Conservation (phyloP, 2,329 filamentous ascomycete species). For the Penicillium sp. region DNA sequence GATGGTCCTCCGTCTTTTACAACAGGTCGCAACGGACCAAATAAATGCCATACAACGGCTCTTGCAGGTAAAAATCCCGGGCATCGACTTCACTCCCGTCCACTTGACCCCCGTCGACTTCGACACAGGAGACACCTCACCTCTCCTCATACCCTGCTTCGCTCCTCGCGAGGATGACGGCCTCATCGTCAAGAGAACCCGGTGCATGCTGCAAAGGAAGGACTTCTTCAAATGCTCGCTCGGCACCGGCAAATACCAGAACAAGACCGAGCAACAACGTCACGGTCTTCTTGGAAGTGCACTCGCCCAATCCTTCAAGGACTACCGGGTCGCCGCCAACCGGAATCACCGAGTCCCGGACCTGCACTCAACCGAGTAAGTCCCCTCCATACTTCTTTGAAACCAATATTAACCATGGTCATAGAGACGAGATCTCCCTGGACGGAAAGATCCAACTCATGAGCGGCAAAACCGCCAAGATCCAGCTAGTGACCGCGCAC, state of each 20-base stretch:
- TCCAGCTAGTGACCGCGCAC: not conserved
- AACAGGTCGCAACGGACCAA: not conserved
- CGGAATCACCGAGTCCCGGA: not conserved
- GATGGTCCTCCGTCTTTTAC: not conserved
- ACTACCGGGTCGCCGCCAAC: not conserved
- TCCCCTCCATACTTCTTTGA: too few species aligned
- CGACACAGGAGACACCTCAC: not conserved
- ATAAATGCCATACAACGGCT: not conserved
- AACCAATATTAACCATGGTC: not conserved
- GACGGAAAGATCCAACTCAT: not conserved
- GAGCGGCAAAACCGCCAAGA: too few species aligned
- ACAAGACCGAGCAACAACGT: not conserved
- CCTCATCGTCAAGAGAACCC: not conserved
- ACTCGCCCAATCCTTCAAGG: not conserved
- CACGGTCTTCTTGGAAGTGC: not conserved
- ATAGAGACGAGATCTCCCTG: not conserved
- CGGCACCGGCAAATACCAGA: not conserved
- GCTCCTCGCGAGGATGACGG: not conserved
- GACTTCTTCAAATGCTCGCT: not conserved
- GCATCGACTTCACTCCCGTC: not conserved
- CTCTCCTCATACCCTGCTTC: not conserved
- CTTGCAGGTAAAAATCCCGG: not conserved
- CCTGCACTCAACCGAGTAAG: not conserved
- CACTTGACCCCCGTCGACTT: slow-evolving; percentile 1
- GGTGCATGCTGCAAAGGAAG: not conserved